Base-by-base conservation (phyloP, 2,329 filamentous ascomycete species). In the Aspergillus awamori region DNA sequence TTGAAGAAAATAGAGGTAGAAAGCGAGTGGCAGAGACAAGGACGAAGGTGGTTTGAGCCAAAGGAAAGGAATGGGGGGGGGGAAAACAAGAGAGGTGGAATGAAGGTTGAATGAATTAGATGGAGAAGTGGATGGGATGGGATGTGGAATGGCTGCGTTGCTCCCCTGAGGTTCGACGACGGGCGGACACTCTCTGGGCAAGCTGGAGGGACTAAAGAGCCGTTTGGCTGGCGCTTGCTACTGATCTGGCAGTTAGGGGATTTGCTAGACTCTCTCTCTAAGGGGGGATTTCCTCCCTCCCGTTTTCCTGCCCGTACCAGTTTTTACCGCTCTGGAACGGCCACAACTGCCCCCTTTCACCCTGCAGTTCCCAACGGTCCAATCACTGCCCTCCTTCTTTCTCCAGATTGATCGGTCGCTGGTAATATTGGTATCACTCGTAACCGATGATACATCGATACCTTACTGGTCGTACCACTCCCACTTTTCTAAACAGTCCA, bases 301-400 rank as follows among this genome's bases (percentile, higher is more conserved):
- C 41, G 33, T 38, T 55, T 58, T 28, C 53, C 33, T 36, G 15
- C 11, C 17, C 33, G 33, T 36, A 36, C 13, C 33, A 36, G 11
- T 13, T 36, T 36, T 36, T 36, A 36, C 33, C 33, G 4, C 11
- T 36, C 33, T 36, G 33, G 33, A 36, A 39, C 47, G 49, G 58
- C 53, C 41, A 30, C 38, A 7, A 13, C 52, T 22, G 20, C 68
- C 70, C 69, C 68, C 65, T 72, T 73, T 68, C 65, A 63, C 63
- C 68, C 58, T 61, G 36, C 55, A 63, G 30, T 53, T 39, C 63
- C 53, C 8, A 5, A 11, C 13, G 8, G 41, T 47, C 69, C 69
- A 72, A 72, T 70, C 70, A 73, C 65, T 58, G 57, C 53, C 59
- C 56, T 53, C 53, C 20, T 60, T 53, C 7, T 41, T 65, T 64